These are phyloP conservation scores for Fusarium sp. DNA, from an alignment of 2,329 filamentous ascomycete species.

Conservation along the genomic window DNA sequence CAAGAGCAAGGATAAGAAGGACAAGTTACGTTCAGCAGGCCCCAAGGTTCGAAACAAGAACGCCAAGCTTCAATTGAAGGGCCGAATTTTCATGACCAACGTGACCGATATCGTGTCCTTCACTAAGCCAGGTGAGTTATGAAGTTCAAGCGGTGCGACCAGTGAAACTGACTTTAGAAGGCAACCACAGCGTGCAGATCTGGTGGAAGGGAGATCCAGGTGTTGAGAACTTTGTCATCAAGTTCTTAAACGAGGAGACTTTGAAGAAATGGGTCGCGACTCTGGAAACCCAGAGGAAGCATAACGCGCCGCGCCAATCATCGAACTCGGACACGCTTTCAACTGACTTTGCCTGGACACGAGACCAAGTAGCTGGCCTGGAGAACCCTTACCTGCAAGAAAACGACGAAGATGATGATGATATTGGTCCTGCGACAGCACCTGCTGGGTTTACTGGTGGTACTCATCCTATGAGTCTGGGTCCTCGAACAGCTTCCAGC, in stretches of 20 bases:
- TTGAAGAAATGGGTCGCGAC: conserved; percentile 93
- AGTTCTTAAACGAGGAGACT: conserved; percentile 88
- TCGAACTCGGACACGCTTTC: conserved; percentile 62
- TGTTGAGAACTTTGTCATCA: conserved; percentile 95
- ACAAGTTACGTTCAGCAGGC: conserved; percentile 66
- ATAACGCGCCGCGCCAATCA: conserved; percentile 63
- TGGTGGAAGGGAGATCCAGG: conserved; percentile 98
- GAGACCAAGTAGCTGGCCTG: conserved; percentile 70
- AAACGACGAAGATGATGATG: conserved; percentile 69
- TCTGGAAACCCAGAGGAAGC: conserved; percentile 80
- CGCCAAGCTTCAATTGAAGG: conserved; percentile 92
- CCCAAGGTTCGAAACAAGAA: conserved; percentile 72
- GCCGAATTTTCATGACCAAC: conserved; percentile 98
- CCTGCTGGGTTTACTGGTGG: conserved; percentile 52
- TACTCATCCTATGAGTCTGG: conserved; percentile 38
- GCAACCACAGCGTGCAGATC: conserved; percentile 94
- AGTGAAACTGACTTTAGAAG: conserved; percentile 59
- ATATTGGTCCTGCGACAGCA: conserved; percentile 54
- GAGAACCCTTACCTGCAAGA: conserved; percentile 84
- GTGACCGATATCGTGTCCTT: conserved; percentile 93
- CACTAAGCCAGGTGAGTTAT: conserved; percentile 80
- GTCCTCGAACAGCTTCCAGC: conserved; percentile 68
- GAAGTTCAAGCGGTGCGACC: background rate
- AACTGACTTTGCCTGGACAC: conserved; percentile 85
- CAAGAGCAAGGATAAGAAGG: conserved; percentile 83